Conservation (phyloP, 2,329 filamentous ascomycete species). For the Stenocarpella maydis region DNA sequence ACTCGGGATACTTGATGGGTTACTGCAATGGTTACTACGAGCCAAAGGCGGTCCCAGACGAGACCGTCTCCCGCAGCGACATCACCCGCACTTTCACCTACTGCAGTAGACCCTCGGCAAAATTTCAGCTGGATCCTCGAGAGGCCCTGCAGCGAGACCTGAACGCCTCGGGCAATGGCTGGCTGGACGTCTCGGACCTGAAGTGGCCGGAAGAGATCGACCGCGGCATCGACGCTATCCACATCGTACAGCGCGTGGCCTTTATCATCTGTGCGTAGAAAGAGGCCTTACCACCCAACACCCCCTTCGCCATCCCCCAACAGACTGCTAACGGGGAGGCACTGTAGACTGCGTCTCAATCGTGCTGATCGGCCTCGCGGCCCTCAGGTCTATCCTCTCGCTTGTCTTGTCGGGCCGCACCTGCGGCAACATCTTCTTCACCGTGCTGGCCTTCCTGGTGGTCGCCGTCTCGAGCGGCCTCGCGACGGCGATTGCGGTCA, state of each 20-base stretch:
- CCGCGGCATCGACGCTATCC: slow-evolving; percentile 13
- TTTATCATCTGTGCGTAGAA: slow-evolving; percentile 21
- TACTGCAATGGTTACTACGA: slow-evolving; percentile 26
- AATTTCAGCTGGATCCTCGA: slow-evolving; percentile 22
- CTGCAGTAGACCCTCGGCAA: slow-evolving; percentile 1
- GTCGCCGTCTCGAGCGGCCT: not conserved
- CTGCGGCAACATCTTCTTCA: slow-evolving; percentile 6
- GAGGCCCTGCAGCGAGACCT: slow-evolving; percentile 25
- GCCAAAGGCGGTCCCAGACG: slow-evolving; percentile 14
- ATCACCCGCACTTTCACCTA: slow-evolving; percentile 21
- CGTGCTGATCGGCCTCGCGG: slow-evolving; percentile 9
- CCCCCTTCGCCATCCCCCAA: too few species aligned
- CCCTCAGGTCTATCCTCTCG: not conserved
- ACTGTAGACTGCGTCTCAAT: slow-evolving; percentile 12
- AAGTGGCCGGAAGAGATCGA: slow-evolving; percentile 25
- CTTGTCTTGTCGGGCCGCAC: slow-evolving; percentile 13
- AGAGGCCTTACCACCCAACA: not conserved
- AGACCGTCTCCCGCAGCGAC: not conserved
- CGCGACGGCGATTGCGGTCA: slow-evolving; percentile 14
- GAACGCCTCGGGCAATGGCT: slow-evolving; percentile 20
- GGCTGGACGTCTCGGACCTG: slow-evolving; percentile 23
- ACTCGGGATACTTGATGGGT: slow-evolving; percentile 17
- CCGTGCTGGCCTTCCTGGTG: slow-evolving; percentile 13
- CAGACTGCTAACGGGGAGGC: not conserved
- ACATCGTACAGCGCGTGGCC: slow-evolving; percentile 28